Base-by-base conservation (phyloP, 2,329 filamentous ascomycete species). In the Cordyceps fumosorosea region DNA sequence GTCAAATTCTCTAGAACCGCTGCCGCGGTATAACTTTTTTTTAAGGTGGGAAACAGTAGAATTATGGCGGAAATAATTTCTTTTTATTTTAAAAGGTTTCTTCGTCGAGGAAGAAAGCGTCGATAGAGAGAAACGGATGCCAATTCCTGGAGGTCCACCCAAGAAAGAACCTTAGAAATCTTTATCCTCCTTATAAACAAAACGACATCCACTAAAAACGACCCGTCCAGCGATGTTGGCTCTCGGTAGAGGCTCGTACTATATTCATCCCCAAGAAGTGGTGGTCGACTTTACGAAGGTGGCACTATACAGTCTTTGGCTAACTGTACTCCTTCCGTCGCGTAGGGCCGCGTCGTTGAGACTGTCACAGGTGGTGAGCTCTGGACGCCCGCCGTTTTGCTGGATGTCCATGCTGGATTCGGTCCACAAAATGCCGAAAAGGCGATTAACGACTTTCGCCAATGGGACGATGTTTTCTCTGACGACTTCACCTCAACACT, bases 251-350 rank as follows among this genome's bases (percentile, higher is more conserved):
- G 53, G 53, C 53, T 54, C 53, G 53, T 56, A 56, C 53, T 56
- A 56, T 56, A 34, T 56, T 26, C 53, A 56, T 45, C 53, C 53
- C 53, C 53, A 56, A 56, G 53, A 56, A 56, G 53, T 56, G 53
- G 53, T 56, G 34, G 53, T 56, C 20, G 45, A 45, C 22, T 45
- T 45, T 14, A 34, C 12, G 12, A 45, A 56, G 3, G n/a, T 56
- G 53, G 34, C 53, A 44, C 14, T 45, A 29, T 29, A 56, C 37
- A 56, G 37, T 45, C 37, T 3, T 18, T 42, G 40, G 40, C 40
- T 18, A 42, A 42, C 40, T 42, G 3, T 18, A 42, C 11, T n/a
- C 40, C 12, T n/a, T n/a, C 8, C 16, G 11, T 56, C 53, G 34
- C n/a, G 22, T 56, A 56, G 53, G 53, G 53, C 44, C 53, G 53